A percentile compares a stretch with the other conserved stretches of the same genome.
These are phyloP conservation scores for Paxillus ammoniavirescens DNA, from an alignment of 768 basidiomycete species.

Conservation along the genomic window DNA sequence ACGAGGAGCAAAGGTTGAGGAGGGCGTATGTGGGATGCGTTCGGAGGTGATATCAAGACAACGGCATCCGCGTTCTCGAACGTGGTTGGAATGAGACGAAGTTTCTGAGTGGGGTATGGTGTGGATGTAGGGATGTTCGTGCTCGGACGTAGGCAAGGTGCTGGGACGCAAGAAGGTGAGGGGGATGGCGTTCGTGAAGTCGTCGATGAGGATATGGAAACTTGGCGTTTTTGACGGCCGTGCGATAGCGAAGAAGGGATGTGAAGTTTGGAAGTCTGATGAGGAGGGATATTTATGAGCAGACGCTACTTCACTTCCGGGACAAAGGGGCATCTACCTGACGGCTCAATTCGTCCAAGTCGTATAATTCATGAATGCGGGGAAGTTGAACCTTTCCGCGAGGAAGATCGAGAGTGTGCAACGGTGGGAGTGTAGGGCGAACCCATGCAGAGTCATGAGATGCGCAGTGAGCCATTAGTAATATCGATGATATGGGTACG, in stretches of 20 bases:
- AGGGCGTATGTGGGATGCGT: conserved; percentile 15
- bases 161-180: conserved; percentile 24
- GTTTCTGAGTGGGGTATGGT: conserved; percentile 20
- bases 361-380: conserved; percentile 10
- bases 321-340: conserved; percentile 11
- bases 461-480: conserved; percentile 10
- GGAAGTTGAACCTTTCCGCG: conserved; percentile 7
- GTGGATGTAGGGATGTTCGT: conserved; percentile 14
- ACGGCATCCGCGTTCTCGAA: conserved; percentile 54
- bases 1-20: conserved; percentile 43
- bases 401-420: conserved; percentile 46
- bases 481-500: conserved; percentile 2
- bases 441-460: conserved; percentile 25
- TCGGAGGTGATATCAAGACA: conserved; percentile 41
- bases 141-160: conserved; percentile 11
- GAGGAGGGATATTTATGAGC: background rate
- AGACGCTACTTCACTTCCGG: background rate
- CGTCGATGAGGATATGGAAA: conserved; percentile 39
- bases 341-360: conserved; percentile 3
- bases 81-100: conserved; percentile 49
- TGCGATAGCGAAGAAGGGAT: background rate
- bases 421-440: conserved; percentile 54
- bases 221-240: conserved; percentile 26
- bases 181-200: conserved; percentile 41
- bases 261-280: background rate